phyloP scores from a whole-genome alignment of 768 basidiomycete species.

The Sporobolomyces pararoseus region DNA sequence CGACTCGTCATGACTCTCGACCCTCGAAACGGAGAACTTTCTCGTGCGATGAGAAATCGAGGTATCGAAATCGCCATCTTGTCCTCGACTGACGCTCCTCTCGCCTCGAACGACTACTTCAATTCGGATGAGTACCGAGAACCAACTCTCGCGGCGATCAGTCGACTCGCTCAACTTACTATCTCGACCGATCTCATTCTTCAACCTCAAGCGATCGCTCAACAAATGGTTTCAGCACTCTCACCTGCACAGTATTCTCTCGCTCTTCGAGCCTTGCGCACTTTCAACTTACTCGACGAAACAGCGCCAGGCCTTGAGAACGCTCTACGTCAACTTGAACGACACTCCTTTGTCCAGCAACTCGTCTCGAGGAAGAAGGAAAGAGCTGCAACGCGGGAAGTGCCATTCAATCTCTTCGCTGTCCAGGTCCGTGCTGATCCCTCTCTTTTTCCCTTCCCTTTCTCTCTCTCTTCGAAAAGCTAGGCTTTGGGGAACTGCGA shows the following conservation, averaged over 20 bases:
- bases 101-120: background rate
- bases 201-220: background rate
- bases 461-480: background rate
- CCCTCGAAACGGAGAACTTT: slow-evolving; percentile 84
- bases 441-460: background rate
- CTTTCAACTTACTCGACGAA: background rate
- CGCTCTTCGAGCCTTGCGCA: slow-evolving; percentile 28
- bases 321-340: slow-evolving; percentile 15
- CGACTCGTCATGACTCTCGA: slow-evolving; percentile 91
- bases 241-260: slow-evolving; percentile 17
- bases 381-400: slow-evolving; percentile 46
- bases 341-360: slow-evolving; percentile 46
- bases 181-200: background rate
- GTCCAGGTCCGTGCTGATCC: slow-evolving; percentile 54
- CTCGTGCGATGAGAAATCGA: slow-evolving; percentile 96
- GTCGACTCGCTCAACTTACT: background rate
- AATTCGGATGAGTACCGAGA: slow-evolving; percentile 28
- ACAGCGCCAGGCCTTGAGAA: background rate
- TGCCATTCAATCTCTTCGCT: slow-evolving; percentile 51
- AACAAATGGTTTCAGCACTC: slow-evolving; percentile 22
- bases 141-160: slow-evolving; percentile 8
- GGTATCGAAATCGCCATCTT: slow-evolving; percentile 74
- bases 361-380: slow-evolving; percentile 35
- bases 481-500: slow-evolving; percentile 5
- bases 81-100: background rate